Conservation (phyloP, 2,329 filamentous ascomycete genomes). For the Lasiodiplodia sp. region DNA sequence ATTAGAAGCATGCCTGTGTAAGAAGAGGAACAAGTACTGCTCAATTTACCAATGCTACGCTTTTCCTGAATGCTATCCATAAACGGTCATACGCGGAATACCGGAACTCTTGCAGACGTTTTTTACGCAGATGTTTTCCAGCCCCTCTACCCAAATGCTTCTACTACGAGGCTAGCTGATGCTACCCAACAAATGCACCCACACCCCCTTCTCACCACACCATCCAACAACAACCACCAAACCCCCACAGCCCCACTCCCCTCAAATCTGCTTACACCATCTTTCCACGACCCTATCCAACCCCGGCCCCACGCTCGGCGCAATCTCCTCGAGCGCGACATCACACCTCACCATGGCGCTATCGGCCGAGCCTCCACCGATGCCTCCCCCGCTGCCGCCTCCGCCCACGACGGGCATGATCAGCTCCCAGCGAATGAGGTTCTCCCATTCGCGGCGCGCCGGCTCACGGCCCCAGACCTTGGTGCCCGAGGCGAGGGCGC, state of each 20-base stretch:
- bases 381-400: slow-evolving; percentile 41
- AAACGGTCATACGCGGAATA: no score
- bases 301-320: slow-evolving; percentile 58
- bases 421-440: slow-evolving; percentile 71
- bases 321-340: slow-evolving; percentile 80
- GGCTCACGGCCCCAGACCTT: slow-evolving; percentile 80
- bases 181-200: no score
- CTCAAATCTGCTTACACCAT: slow-evolving; percentile 65
- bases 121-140: no score
- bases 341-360: slow-evolving; percentile 73
- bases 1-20: no score
- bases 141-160: neutral
- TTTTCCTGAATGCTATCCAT: no score
- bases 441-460: slow-evolving; percentile 77
- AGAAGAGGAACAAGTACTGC: no score
- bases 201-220: neutral
- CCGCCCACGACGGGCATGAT: slow-evolving; percentile 64
- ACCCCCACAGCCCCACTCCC: neutral
- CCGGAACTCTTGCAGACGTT: no score
- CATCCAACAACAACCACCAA: neutral
- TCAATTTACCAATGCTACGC: no score
- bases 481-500: slow-evolving; percentile 66
- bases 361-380: slow-evolving; percentile 38
- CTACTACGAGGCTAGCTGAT: no score
- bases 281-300: slow-evolving; percentile 64